Evolutionary conservation across 2,329 filamentous ascomycete genomes (phyloP), one percentile per base, ranked within the genome.

Genomic region (Xylariales sp.): DNA sequence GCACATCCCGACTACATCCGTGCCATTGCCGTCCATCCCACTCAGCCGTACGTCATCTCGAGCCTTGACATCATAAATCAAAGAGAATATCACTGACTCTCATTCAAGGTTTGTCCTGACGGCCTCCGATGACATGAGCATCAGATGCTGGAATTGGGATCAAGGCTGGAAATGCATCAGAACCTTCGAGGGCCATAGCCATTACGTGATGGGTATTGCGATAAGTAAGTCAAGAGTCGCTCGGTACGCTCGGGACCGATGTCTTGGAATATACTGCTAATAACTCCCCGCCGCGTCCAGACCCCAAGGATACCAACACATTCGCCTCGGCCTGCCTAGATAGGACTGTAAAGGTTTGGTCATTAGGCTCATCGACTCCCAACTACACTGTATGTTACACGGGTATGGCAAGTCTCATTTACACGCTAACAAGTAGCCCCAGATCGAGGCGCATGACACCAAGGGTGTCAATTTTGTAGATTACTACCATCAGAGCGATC

Each of bases 131-230:
- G 90, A 96, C 63, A 95, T 95, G 89, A 95, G 89, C 43, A 95
- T 96, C 62, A 95, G 93, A 75, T 76, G 96, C 38, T 98, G 93
- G 90, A 90, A 98, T 63, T 98, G 93, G 93, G 93, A 98, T 56
- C 94, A 93, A 66, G 82, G 82, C 53, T 98, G 93, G 93, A 95
- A 96, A 65, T 97, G 91, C 61, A 88, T 97, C 22, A 89, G 95
- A 64, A 81, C 95, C 32, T 98, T 96, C 58, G 91, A 97, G 63
- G 93, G 93, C 21, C 94, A 98, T 62, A 86, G 84, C 54, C 93
- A 95, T 70, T 95, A 95, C 52, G 91, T 95, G 49, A 96, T 97
- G 91, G 88, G 88, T 20, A 74, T 97, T 50, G 85, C 91, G 38
- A 95, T 97, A 63, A 98, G n/a, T n/a, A n/a, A n/a, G n/a, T n/a